Conservation (phyloP, 192 early-diverging fungal genomes). For the Podila epigama region DNA sequence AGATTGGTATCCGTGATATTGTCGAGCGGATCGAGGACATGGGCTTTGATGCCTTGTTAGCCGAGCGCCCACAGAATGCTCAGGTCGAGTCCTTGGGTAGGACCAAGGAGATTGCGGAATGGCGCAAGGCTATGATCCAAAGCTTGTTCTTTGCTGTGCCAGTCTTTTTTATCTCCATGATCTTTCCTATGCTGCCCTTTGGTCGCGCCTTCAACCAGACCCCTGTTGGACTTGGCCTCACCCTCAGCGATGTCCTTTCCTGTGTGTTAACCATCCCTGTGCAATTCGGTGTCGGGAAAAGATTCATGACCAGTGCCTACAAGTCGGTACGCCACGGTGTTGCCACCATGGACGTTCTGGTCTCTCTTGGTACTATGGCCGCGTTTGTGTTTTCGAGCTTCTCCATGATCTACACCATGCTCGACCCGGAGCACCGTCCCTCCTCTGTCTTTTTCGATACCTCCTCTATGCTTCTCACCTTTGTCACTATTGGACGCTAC, state of each 20-base stretch:
- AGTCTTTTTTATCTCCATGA: slow-evolving; percentile 82
- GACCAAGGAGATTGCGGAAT: slow-evolving; percentile 85
- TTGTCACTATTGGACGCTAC: slow-evolving; percentile 92
- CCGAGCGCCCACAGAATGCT: slow-evolving; percentile 68
- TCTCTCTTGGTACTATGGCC: slow-evolving; percentile 84
- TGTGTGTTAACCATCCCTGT: slow-evolving; percentile 87
- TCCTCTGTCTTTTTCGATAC: slow-evolving; percentile 96
- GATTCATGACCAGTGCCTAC: slow-evolving; percentile 82
- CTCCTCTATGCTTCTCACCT: slow-evolving; percentile 88
- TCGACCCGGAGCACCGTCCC: slow-evolving; percentile 53
- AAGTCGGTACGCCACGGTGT: slow-evolving; percentile 80
- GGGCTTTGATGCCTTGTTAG: slow-evolving; percentile 80
- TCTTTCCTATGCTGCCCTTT: slow-evolving; percentile 63
- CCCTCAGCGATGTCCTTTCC: slow-evolving; percentile 70
- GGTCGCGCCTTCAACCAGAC: slow-evolving; percentile 26
- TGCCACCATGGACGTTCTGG: slow-evolving; percentile 97
- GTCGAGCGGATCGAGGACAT: slow-evolving; percentile 81
- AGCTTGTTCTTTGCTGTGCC: slow-evolving; percentile 82
- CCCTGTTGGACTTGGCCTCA: slow-evolving; percentile 69
- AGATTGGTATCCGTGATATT: slow-evolving; percentile 79
- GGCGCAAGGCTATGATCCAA: slow-evolving; percentile 71
- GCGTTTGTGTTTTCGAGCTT: slow-evolving; percentile 86
- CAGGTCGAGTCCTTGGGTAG: slow-evolving; percentile 90
- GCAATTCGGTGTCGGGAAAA: slow-evolving; percentile 86
- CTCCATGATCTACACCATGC: slow-evolving; percentile 72